Percentiles rank a stretch among this genome's conserved stretches.
Conservation (phyloP, 73 alveolate genomes). For the Paramecium biaurelia region DNA sequence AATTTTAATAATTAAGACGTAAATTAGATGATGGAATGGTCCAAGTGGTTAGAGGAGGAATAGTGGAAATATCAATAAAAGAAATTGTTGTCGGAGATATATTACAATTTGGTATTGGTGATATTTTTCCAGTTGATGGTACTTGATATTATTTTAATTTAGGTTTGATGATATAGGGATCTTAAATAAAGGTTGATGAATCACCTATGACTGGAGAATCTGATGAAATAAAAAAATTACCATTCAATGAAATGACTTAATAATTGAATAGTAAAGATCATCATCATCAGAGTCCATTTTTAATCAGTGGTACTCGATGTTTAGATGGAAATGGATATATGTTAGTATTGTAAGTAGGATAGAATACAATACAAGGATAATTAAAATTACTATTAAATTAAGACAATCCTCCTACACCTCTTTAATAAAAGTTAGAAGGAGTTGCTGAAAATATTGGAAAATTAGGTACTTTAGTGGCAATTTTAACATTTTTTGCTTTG, state of each 20-base stretch:
- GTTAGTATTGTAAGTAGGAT: constrained; percentile 84
- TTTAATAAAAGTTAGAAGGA: constrained; percentile 85
- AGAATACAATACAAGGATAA: constrained; percentile 81
- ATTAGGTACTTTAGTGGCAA: constrained; percentile 84
- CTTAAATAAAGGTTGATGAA: constrained; percentile 84
- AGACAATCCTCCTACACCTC: constrained; percentile 87
- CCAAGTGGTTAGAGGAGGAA: constrained; percentile 81
- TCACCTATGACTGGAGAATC: constrained; percentile 93
- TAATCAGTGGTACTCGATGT: constrained; percentile 78
- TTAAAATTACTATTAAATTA: constrained; percentile 74
- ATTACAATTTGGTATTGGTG: constrained; percentile 83
- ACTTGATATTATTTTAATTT: constrained; percentile 56
- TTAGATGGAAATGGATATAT: constrained; percentile 88
- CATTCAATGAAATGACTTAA: not conserved
- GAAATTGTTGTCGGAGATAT: constrained; percentile 92
- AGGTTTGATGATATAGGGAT: constrained; percentile 57
- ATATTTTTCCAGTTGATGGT: constrained; percentile 91
- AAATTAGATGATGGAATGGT: constrained; percentile 77
- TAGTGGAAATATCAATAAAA: constrained; percentile 70
- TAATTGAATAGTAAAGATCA: not conserved
- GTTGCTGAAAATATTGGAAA: constrained; percentile 90
- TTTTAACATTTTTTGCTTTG: constrained; percentile 83
- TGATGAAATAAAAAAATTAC: constrained; percentile 79
- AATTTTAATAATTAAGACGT: constrained; percentile 79
- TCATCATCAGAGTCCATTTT: constrained; percentile 66